Evolutionary conservation across 1,139 yeast genomes (phyloP), one percentile per base, ranked within the genome.

Genomic region (Kodamaea plutei): DNA sequence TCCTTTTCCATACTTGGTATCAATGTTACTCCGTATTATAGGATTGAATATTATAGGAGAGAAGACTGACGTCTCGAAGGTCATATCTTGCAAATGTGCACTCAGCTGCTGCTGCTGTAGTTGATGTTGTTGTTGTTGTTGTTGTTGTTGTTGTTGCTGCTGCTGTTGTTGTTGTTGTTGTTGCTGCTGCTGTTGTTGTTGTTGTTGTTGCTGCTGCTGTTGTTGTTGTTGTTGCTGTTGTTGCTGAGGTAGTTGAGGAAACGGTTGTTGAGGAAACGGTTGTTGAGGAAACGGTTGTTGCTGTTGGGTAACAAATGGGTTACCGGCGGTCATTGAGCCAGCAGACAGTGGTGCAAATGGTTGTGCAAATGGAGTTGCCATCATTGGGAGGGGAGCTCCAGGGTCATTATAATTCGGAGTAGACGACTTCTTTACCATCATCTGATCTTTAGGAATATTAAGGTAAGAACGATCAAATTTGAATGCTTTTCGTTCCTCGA

Each of bases 31-130:
- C 39, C 78, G 78, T 31, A 85, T 84, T 20, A 79, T 72, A 0
- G 95, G 93, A 45, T 84, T 84, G 56, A 87, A 87, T 25, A 73
- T 69, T 20, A 87, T 64, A 0, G 95, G 95, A 0, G 95, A 84
- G 52, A 84, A 87, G 1, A 79, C 74, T 23, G 91, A 82, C 38
- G 26, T 26, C n/a, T 28, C 25, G 3, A 27, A 20, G 14, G 15
- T 20, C 4, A 20, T 20, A n/a, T 6, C 12, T 4, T 22, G 20
- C 13, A 10, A 11, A 6, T 19, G 20, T 17, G 20, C 9, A 9
- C 20, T 17, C 9, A 7, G 8, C 9, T 17, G 20, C 7, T 7
- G 7, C 9, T 7, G 7, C 7, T 7, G 9, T 9, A 9, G 8
- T 7, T 7, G 20, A 7, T 9, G 8, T 17, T 17, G 20, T 7